Percentiles rank a stretch among this genome's conserved stretches.
phyloP scores from a whole-genome alignment of 129 eudicot genomes.

The Escallonia herrerae region DNA sequence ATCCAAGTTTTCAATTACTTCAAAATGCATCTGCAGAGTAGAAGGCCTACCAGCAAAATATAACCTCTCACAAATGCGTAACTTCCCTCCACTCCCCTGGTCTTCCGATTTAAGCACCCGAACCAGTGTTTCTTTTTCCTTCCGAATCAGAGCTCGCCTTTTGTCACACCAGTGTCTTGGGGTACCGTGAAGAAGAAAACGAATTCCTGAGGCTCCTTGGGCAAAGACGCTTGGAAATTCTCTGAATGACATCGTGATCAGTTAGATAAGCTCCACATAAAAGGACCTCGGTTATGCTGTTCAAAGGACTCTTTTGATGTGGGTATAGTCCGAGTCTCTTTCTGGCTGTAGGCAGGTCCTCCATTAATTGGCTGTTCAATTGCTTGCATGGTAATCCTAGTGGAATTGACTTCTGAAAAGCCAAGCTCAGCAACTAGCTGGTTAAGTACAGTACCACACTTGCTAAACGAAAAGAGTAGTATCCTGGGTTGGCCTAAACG shows the following conservation, averaged over 20 bases:
- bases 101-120: conserved; percentile 45
- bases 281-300: conserved; percentile 77
- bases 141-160: conserved; percentile 61
- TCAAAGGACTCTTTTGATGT: conserved; percentile 51
- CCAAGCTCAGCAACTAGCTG: conserved; percentile 80
- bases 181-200: conserved; percentile 80
- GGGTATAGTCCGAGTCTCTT: conserved; percentile 41
- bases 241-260: conserved; percentile 36
- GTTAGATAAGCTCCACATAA: conserved; percentile 86
- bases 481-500: conserved; percentile 45
- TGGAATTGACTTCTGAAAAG: conserved; percentile 23
- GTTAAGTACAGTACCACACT: conserved; percentile 81
- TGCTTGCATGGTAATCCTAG: conserved; percentile 9
- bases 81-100: conserved; percentile 34
- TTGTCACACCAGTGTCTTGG: conserved; percentile 90
- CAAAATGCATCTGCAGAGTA: conserved; percentile 92
- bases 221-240: conserved; percentile 36
- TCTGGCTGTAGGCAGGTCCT: neutral
- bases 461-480: conserved; percentile 75
- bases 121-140: conserved; percentile 71
- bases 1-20: conserved; percentile 63
- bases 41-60: conserved; percentile 55
- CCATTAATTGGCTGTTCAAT: neutral
- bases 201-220: conserved; percentile 24
- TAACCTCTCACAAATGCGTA: conserved; percentile 57